Conservation (phyloP, 108 stramenopile species). For the Pseudonitzschia multiseries region DNA sequence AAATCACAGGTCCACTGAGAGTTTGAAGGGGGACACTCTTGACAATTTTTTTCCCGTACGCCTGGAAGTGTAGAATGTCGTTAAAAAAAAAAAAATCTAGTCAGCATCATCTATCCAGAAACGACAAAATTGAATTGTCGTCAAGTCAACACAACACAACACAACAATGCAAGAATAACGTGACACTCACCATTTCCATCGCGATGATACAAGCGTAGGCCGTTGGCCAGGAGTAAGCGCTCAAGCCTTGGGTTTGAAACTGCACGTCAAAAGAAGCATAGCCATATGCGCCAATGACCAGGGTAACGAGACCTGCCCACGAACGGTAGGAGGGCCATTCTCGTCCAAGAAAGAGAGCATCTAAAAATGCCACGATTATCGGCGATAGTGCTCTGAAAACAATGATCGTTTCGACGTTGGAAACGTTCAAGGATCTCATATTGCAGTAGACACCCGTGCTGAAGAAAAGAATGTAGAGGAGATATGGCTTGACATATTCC, state of each 20-base stretch:
- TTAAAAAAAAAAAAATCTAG: not conserved
- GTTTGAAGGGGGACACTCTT: constrained; percentile 76
- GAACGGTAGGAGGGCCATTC: constrained; percentile 78
- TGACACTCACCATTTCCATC: constrained; percentile 84
- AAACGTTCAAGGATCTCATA: constrained; percentile 72
- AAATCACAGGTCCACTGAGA: constrained; percentile 82
- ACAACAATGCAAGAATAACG: no score
- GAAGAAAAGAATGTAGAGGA: constrained; percentile 79
- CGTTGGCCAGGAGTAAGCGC: constrained; percentile 77
- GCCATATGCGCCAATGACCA: constrained; percentile 74
- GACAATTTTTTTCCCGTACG: constrained; percentile 87
- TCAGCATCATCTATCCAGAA: no score
- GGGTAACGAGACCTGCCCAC: constrained; percentile 54
- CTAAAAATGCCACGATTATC: constrained; percentile 74
- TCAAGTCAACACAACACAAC: no score
- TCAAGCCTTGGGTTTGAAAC: constrained; percentile 58
- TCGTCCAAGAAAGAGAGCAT: constrained; percentile 80
- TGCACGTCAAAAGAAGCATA: constrained; percentile 77
- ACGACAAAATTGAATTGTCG: not conserved
- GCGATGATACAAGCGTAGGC: constrained; percentile 70
- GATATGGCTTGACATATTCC: constrained; percentile 74
- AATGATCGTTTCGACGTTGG: constrained; percentile 95
- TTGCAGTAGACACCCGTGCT: constrained; percentile 80
- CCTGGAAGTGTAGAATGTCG: constrained; percentile 21
- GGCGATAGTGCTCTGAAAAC: constrained; percentile 88